phyloP scores from a whole-genome alignment of 2,329 filamentous ascomycete species.

The Fusarium citri region DNA sequence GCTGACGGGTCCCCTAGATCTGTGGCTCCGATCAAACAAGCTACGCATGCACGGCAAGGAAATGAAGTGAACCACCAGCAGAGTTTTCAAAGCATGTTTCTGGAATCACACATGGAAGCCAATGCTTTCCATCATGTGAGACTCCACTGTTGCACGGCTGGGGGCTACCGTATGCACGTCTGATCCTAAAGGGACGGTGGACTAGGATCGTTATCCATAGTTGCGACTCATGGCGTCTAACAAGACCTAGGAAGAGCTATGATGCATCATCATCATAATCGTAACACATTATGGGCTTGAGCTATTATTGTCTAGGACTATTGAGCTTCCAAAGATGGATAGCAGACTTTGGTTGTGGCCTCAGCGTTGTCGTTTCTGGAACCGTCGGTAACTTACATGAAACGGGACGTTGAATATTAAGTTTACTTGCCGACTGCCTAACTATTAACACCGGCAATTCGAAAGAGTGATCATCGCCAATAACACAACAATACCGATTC shows the following conservation, averaged over 20 bases:
- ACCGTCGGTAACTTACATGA: background rate
- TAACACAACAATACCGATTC: background rate
- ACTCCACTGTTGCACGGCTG: conserved; percentile 16
- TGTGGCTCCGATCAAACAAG: conserved; percentile 26
- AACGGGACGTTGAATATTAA: background rate
- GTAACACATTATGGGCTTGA: conserved; percentile 2
- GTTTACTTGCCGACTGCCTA: background rate
- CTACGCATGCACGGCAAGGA: conserved; percentile 8
- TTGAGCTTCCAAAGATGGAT: conserved; percentile 6
- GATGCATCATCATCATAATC: conserved; percentile 19
- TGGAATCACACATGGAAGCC: conserved; percentile 33
- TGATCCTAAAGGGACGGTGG: conserved; percentile 3
- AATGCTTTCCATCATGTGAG: conserved; percentile 34
- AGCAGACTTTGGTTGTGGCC: background rate
- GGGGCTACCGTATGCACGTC: conserved; percentile 12
- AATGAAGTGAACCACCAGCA: conserved; percentile 30
- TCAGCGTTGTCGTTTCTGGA: conserved; percentile 5
- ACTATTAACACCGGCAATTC: conserved; percentile 9
- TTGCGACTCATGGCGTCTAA: conserved; percentile 26
- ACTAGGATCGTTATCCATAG: conserved; percentile 5
- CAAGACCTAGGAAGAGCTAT: background rate
- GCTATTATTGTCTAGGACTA: conserved; percentile 21
- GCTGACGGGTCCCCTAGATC: conserved; percentile 14
- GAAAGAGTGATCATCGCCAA: background rate
- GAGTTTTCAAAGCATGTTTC: conserved; percentile 38